phyloP scores from a whole-genome alignment of 257 asterid genomes.

The Echium plantagineum region DNA sequence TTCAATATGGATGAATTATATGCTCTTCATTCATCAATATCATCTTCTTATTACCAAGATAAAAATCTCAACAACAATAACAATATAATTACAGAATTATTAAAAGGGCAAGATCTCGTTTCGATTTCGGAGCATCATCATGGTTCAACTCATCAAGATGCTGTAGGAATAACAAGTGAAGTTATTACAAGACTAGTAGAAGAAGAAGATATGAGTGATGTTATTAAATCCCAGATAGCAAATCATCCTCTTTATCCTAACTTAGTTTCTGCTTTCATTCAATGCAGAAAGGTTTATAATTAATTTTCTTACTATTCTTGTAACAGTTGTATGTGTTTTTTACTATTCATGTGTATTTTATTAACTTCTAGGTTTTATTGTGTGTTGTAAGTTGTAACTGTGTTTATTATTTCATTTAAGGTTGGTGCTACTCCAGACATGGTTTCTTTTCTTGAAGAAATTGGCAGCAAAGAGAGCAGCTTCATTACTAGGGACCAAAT shows the following conservation, averaged over 20 bases:
- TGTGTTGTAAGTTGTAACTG: not conserved
- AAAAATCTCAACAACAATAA: not conserved
- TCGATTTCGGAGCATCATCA: not conserved
- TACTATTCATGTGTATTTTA: not conserved
- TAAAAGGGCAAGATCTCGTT: not conserved
- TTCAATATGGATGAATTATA: conserved; percentile 35
- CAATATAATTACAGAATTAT: too few species aligned
- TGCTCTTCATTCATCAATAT: conserved; percentile 31
- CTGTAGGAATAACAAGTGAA: too few species aligned
- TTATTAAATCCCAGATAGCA: conserved; percentile 65
- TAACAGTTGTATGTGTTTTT: not conserved
- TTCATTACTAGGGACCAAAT: conserved; percentile 2
- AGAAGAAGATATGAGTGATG: conserved; percentile 29
- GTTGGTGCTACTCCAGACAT: conserved; percentile 71
- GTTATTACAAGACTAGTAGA: too few species aligned
- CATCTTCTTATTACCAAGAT: conserved; percentile 13
- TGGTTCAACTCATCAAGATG: conserved; percentile 5
- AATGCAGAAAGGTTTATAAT: conserved; percentile 68
- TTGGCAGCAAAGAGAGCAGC: conserved; percentile 35
- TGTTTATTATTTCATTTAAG: conserved; percentile 18
- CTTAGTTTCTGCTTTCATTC: conserved; percentile 58
- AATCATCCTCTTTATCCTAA: conserved; percentile 76
- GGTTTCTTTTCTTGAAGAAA: conserved; percentile 61
- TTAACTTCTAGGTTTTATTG: not conserved
- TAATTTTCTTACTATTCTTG: not conserved